Base-by-base conservation (phyloP, 345 rosid species). In the Brassica napus region DNA sequence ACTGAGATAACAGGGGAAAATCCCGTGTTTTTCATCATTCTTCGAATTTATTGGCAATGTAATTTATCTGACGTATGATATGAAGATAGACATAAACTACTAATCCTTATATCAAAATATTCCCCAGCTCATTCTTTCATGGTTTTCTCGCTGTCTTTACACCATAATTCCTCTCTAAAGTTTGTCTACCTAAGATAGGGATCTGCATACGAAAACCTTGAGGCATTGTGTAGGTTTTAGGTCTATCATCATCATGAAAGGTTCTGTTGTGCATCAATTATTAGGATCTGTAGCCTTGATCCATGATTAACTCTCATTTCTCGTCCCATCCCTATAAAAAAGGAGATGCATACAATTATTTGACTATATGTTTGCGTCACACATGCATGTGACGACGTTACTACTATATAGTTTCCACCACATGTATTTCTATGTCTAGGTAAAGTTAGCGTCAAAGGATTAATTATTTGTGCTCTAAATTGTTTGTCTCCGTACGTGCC, bases 221-320 rank as follows among this genome's bases (percentile, higher is more conserved):
- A 65, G 71, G 66, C 65, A 63, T 71, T 44, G 34, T 37, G 49
- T 71, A 78, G 67, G 67, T 54, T 73, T 68, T 68, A 79, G 69
- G 77, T 72, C 57, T 73, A 78, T 55, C 59, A 47, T 44, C 39
- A 73, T 61, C 18, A 61, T 52, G 37, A 47, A 61, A 30, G 71
- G 62, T 74, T 28, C 21, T 75, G 9, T 32, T 65, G 5, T 39
- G 76, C 79, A 63, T 66, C 79, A 75, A 80, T 80, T 68, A 80
- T 80, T 49, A 68, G 47, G 68, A 42, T 63, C 30, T 69, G 35
- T 61, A 62, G 59, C 47, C 35, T 62, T 74, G 65, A 69, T 68
- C 75, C 52, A 80, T 49, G 55, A 49, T 28, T 55, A 60, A 26
- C 31, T 75, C 39, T 63, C 24, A 55, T 37, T 63, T 80, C 47